A percentile compares a stretch with the other conserved stretches of the same genome.
These are phyloP conservation scores for Herpetomonas samuelpessoai DNA, from an alignment of 208 protist genomes.

Conservation along the genomic window DNA sequence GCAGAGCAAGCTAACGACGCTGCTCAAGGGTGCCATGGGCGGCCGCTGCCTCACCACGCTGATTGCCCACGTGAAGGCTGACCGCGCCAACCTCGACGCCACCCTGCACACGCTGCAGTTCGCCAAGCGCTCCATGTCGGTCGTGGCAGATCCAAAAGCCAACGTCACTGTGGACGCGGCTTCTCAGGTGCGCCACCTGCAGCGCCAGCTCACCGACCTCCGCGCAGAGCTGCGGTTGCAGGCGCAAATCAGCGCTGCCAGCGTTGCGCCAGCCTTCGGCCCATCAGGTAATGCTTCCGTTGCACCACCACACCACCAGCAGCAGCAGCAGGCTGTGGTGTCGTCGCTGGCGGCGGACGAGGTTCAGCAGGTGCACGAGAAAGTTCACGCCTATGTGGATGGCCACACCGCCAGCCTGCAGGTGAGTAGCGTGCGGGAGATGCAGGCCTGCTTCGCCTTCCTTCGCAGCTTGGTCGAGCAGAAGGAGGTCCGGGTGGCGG, in stretches of 20 bases:
- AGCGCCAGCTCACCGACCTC: conserved; percentile 79
- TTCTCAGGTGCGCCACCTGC: conserved; percentile 65
- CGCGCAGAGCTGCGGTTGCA: conserved; percentile 92
- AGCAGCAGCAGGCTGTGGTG: conserved; percentile 7
- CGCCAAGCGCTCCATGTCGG: conserved; percentile 82
- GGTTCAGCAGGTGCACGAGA: conserved; percentile 42
- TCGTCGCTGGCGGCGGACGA: conserved; percentile 35
- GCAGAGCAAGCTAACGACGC: conserved; percentile 86
- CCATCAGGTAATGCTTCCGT: no score
- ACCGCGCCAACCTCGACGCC: conserved; percentile 51
- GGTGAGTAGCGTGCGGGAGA: conserved; percentile 71
- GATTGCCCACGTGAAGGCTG: conserved; percentile 83
- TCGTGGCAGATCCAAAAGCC: conserved; percentile 61
- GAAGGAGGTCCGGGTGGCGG: conserved; percentile 24
- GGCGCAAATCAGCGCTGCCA: conserved; percentile 53
- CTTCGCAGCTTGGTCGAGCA: conserved; percentile 51
- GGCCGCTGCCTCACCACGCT: conserved; percentile 78
- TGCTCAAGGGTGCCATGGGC: conserved; percentile 88
- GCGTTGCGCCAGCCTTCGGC: conserved; percentile 2
- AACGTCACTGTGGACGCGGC: conserved; percentile 69
- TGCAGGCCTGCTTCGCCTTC: conserved; percentile 79
- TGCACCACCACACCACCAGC: no score
- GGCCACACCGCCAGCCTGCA: conserved; percentile 60
- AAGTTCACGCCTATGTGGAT: conserved; percentile 63
- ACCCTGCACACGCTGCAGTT: conserved; percentile 89